Evolutionary conservation across 768 basidiomycete genomes (phyloP).

Genomic region (Tremella fuciformis): DNA sequence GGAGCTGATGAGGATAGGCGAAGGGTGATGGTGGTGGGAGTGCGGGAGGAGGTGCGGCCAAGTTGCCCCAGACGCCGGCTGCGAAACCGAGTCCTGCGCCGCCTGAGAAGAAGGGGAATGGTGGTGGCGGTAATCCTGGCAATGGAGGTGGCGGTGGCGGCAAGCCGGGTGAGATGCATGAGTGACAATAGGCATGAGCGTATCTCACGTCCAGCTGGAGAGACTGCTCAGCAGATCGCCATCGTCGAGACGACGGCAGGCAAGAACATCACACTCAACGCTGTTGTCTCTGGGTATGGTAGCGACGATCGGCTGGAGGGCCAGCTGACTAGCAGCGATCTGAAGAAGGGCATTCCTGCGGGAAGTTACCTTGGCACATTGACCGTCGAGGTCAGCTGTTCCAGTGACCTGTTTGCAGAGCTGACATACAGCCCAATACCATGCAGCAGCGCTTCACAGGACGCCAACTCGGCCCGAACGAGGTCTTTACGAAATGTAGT

Average conservation of each 20-base stretch:
- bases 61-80: neutral
- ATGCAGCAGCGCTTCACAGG: constrained; percentile 47
- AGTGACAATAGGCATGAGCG: no score
- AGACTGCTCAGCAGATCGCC: constrained; percentile 15
- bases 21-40: constrained; percentile 13
- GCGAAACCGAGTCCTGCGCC: constrained; percentile 2
- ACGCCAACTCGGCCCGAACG: constrained; percentile 44
- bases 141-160: no score
- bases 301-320: constrained; percentile 33
- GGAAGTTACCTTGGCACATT: constrained; percentile 49
- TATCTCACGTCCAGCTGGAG: neutral
- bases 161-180: no score
- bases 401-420: neutral
- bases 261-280: constrained; percentile 34
- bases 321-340: neutral
- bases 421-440: constrained; percentile 32
- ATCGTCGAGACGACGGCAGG: constrained; percentile 35
- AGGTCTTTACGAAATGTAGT: constrained; percentile 43
- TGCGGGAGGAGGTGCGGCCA: constrained; percentile 9
- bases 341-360: neutral
- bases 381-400: constrained; percentile 39
- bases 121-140: neutral
- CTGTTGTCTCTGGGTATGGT: constrained; percentile 34
- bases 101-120: constrained; percentile 3
- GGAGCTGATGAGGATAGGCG: constrained; percentile 1